phyloP scores from a whole-genome alignment of 768 basidiomycete species.

The Sporobolomyces pararoseus region DNA sequence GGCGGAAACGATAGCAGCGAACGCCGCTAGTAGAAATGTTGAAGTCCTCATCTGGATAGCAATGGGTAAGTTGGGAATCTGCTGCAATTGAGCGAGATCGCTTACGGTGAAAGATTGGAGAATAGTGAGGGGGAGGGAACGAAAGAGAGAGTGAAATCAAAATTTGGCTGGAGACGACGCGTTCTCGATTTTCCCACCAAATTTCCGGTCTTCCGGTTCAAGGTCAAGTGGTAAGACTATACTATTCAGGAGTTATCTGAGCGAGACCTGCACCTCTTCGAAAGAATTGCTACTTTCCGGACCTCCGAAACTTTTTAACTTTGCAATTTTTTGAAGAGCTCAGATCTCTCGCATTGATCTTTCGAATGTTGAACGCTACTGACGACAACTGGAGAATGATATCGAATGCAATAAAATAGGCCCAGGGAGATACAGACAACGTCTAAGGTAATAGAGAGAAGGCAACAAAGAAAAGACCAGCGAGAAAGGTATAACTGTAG shows the following conservation, averaged over 20 bases:
- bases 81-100: not conserved
- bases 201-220: not conserved
- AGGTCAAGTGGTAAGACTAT: no score
- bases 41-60: slow-evolving; percentile 18
- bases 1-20: slow-evolving; percentile 44
- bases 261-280: no score
- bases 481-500: no score
- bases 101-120: not conserved
- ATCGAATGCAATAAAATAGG: not conserved
- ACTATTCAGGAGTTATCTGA: no score
- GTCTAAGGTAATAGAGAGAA: not conserved
- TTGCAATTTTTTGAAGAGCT: not conserved
- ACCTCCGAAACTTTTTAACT: not conserved
- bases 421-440: not conserved
- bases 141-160: not conserved
- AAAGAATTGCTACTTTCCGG: not conserved
- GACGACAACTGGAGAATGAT: not conserved
- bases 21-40: slow-evolving; percentile 11
- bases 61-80: not conserved
- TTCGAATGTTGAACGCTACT: no score
- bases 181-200: not conserved
- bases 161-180: not conserved
- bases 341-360: no score
- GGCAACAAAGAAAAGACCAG: not conserved
- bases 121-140: not conserved